Evolutionary conservation across 169 alveolate species (phyloP), one percentile per base, ranked within the genome.

Genomic region (Cryptosporidium ryanae): DNA sequence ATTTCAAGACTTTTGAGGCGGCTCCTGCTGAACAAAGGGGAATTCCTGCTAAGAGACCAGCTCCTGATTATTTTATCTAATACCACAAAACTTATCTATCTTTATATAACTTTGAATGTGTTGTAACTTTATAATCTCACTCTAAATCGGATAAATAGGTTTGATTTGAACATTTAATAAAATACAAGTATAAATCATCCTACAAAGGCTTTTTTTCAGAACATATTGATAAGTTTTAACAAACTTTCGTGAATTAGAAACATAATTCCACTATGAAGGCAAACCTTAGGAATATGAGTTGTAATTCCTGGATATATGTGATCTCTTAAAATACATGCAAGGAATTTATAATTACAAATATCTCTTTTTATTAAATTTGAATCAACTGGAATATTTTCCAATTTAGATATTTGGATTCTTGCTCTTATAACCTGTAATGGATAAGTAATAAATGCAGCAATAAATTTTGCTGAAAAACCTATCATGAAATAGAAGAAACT

Each of bases 21-120:
- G 97, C 94, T 15, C 94, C 94, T 44, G 92, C 92, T 71, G 97
- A 94, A 44, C 91, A 89, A 27, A 90, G 97, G 44, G 97, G 97
- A 25, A 89, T 91, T 46, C 94, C 96, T 31, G 92, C 96, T 57
- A 91, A 92, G 76, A 94, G 94, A 52, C 94, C 95, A 21, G 96
- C 95, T 25, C 97, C 97, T 5, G 97, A 94, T 52, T 94, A 94
- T 76, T 94, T 94, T 87, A 59, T 94, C 67, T 94, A 82, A 84
- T n/a, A 25, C 6, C 2, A 25, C 54, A 21, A n/a, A 13, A 25
- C 27, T 59, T 1, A 17, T 8, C 5, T 1, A 18, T 5, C 13
- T 1, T 4, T 38, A 38, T 38, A 38, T 38, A 38, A 6, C 8
- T 38, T 4, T 38, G 46, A 6, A 6, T 38, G 7, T 29, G 18